Conservation (phyloP, 176 grass and related monocot genomes). For the Carex littledalei region DNA sequence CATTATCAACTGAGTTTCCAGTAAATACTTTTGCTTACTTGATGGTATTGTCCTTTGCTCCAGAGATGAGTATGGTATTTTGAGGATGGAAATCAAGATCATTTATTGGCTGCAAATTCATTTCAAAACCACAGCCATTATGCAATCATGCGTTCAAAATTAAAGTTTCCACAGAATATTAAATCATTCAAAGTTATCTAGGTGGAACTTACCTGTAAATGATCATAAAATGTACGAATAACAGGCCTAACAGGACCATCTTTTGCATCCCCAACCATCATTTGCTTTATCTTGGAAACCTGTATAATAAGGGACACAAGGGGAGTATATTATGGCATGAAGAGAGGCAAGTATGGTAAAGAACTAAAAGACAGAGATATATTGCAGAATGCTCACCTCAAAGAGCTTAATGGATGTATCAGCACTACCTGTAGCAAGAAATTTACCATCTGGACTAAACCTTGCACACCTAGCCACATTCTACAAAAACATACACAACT, state of each 20-base stretch:
- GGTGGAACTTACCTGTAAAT: constrained; percentile 49
- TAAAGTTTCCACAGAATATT: not conserved
- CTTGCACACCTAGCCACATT: constrained; percentile 71
- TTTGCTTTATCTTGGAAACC: constrained; percentile 92
- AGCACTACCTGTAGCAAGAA: constrained; percentile 86
- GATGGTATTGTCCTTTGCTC: constrained; percentile 87
- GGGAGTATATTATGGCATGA: not conserved
- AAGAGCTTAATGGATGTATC: constrained; percentile 93
- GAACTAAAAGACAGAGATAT: not conserved
- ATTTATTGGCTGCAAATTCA: constrained; percentile 80
- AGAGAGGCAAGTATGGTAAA: not conserved
- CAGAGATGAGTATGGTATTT: constrained; percentile 79
- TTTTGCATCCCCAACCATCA: constrained; percentile 66
- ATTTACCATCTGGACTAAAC: constrained; percentile 81
- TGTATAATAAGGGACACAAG: constrained; percentile 24
- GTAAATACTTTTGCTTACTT: constrained; percentile 51
- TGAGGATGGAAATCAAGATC: constrained; percentile 97
- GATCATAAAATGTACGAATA: constrained; percentile 92
- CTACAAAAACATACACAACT: constrained; percentile 39
- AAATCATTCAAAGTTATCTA: not conserved
- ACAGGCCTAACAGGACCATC: constrained; percentile 65
- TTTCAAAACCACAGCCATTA: constrained; percentile 23
- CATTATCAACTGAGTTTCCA: not conserved
- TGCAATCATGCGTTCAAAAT: not conserved
- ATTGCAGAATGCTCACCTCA: constrained; percentile 43